A percentile compares a stretch with the other conserved stretches of the same genome.
phyloP scores from a whole-genome alignment of 164 flowering plant genomes.

The Piper longum region DNA sequence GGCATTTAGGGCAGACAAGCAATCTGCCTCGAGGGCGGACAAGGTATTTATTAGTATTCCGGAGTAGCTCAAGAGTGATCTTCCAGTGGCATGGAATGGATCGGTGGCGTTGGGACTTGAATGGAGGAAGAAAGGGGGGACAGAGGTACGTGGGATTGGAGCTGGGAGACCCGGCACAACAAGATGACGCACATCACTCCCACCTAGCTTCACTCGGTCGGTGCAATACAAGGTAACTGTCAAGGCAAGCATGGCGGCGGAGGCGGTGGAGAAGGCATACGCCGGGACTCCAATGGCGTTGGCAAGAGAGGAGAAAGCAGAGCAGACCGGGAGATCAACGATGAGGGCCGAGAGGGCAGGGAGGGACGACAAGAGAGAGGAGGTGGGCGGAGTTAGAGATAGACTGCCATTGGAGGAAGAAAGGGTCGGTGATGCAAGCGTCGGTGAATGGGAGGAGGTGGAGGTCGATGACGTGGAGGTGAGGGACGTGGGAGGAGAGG shows the following conservation, averaged over 20 bases:
- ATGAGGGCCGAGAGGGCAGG: conserved; percentile 12
- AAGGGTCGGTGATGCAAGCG: conserved; percentile 20
- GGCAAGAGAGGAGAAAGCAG: conserved; percentile 6
- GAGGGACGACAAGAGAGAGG: conserved; percentile 16
- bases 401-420: conserved; percentile 25
- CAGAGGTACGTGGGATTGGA: conserved; percentile 19
- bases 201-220: conserved; percentile 5
- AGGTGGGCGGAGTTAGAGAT: conserved; percentile 24
- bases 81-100: conserved; percentile 10
- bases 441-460: conserved; percentile 5
- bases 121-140: conserved; percentile 19
- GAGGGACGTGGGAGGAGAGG: conserved; percentile 9
- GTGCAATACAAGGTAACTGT: conserved; percentile 1
- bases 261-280: conserved; percentile 25
- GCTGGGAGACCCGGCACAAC: conserved; percentile 16
- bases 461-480: too few species aligned
- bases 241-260: conserved; percentile 28
- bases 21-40: conserved; percentile 19
- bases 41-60: conserved; percentile 35
- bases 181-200: neutral
- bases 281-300: conserved; percentile 13
- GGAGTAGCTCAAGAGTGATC: conserved; percentile 8
- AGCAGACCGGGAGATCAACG: conserved; percentile 9
- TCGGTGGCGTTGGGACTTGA: conserved; percentile 9
- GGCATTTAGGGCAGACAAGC: conserved; percentile 19